Base-by-base conservation (phyloP, 306 rosid genomes). In the Senna siamea region DNA sequence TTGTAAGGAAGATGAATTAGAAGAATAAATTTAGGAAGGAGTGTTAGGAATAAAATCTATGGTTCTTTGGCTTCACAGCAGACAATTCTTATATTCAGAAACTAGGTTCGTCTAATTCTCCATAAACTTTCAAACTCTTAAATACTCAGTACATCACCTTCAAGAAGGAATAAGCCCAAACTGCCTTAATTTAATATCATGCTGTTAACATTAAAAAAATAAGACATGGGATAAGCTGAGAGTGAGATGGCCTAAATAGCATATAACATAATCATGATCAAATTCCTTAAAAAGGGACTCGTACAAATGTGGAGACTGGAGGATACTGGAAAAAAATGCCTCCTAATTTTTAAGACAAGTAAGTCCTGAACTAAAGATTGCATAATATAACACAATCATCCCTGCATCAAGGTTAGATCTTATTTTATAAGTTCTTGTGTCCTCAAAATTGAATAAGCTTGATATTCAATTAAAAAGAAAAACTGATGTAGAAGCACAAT, bases 41-140 rank as follows among this genome's bases (percentile, higher is more conserved):
- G 17, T 38, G 7, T 9, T 4, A 40, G 34, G 9, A 34, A 12
- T 56, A 52, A 3, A 22, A 51, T 37, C 32, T 54, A 17, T 47
- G 57, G 68, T 38, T 37, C 26, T 61, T 62, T 62, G 48, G 37
- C 55, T 53, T 75, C 66, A 12, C 60, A 32, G 51, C 62, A 73
- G 26, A 47, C 9, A 66, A 70, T 54, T 55, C 50, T 28, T 37
- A n/a, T 43, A 18, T 41, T 30, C 35, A 32, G 66, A 44, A 75
- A 55, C 59, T 32, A 9, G 32, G 58, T n/a, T 72, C 10, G 12
- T 46, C 30, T 44, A 58, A 17, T 47, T 72, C 20, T 19, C 6
- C 9, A 15, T 48, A 15, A 48, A 48, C 48, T 72, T 46, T 34
- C 48, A 3, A 70, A 20, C 54, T 19, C 43, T 46, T 54, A 12